Percentiles rank a stretch among this genome's conserved stretches.
These are phyloP conservation scores for Brassica carinata DNA, from an alignment of 345 rosid genomes.

Conservation along the genomic window DNA sequence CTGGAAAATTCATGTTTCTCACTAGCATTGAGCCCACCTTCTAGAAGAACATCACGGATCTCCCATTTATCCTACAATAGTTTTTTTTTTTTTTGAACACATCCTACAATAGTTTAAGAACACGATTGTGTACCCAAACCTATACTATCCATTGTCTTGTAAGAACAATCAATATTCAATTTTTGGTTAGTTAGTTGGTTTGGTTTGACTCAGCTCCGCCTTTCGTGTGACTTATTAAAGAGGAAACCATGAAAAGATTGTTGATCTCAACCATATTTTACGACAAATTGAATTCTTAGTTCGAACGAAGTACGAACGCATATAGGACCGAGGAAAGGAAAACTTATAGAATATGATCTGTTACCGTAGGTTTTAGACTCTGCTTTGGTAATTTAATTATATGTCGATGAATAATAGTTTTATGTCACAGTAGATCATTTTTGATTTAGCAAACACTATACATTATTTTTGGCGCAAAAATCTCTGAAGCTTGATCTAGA, in stretches of 20 bases:
- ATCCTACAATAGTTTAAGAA: too few species aligned
- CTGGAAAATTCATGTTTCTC: background rate
- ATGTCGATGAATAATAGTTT: background rate
- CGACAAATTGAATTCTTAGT: background rate
- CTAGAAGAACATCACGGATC: too few species aligned
- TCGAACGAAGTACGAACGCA: too few species aligned
- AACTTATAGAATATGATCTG: background rate
- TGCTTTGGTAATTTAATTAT: background rate
- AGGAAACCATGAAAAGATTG: background rate
- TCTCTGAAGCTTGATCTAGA: too few species aligned
- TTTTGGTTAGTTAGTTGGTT: background rate
- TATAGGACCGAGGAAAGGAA: background rate
- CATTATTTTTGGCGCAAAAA: too few species aligned
- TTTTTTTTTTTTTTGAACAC: too few species aligned
- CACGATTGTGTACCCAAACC: too few species aligned
- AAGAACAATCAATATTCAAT: background rate
- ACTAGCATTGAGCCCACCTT: background rate
- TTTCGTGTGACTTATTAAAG: background rate
- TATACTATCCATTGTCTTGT: background rate
- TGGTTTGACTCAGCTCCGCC: background rate
- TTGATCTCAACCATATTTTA: background rate
- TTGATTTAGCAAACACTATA: background rate
- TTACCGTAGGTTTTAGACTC: background rate
- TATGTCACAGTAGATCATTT: background rate
- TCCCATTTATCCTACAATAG: too few species aligned